Evolutionary conservation across 2,329 filamentous ascomycete species (phyloP), one percentile per base, ranked within the genome.

Genomic region (Aspergillus carbonarius): DNA sequence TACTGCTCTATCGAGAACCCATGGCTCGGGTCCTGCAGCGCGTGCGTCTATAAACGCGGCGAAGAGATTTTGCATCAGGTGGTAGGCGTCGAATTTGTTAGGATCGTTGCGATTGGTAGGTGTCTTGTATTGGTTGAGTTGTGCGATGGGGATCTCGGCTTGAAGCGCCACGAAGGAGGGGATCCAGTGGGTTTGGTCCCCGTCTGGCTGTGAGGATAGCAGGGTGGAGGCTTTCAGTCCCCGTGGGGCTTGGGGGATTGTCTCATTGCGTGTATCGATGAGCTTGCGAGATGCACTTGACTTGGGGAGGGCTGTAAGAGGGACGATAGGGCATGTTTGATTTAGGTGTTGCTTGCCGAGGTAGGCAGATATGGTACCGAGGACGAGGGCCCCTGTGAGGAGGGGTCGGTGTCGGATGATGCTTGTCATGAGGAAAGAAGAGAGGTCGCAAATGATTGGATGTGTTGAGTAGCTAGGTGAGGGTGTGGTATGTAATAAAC

Each of bases 81-180:
- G 7, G 25, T 47, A 15, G 15, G 25, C 8, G 44, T 10, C 42
- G 13, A 27, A 2, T 9, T 47, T 47, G 7, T 25, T n/a, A 13
- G 8, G 12, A 4, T 30, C 23, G 4, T 6, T 18, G 12, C 12
- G 20, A 1, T n/a, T n/a, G n/a, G n/a, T n/a, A n/a, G n/a, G 6
- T 25, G 10, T 12, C 40, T 13, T 13, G 25, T 15, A 63, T 25
- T 49, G 44, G 49, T 23, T 51, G 7, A 59, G 52, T 2, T 25
- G 30, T 7, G 51, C 44, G 2, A 59, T 10, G 7, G 57, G 57
- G 1, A 59, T 32, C 9, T 59, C 57, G 17, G 23, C 52, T 18
- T 59, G 52, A 5, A 55, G 20, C 3, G 57, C 57, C 5, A 34
- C 44, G 37, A 51, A 55, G 12, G 52, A 55, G 15, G 57, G 18